These are phyloP conservation scores for Panicum virgatum DNA, from an alignment of 202 grass and related monocot species.

Conservation along the genomic window DNA sequence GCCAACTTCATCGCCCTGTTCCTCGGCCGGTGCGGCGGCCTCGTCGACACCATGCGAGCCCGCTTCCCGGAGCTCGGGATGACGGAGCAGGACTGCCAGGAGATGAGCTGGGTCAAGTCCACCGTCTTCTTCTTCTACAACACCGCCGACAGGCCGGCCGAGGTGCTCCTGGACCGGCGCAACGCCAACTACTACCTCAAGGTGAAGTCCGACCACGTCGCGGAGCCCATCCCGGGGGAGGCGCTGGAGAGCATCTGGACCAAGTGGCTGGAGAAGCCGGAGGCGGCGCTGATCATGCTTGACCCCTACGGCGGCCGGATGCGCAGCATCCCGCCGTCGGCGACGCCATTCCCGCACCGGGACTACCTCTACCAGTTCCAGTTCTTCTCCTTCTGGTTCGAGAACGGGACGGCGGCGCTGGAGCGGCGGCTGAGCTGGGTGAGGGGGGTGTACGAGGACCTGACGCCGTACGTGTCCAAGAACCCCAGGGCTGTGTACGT, in stretches of 20 bases:
- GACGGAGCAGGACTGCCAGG: conserved; percentile 22
- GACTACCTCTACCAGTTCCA: conserved; percentile 57
- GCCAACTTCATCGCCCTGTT: conserved; percentile 20
- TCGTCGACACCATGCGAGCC: conserved; percentile 7
- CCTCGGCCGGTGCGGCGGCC: conserved; percentile 28
- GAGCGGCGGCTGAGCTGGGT: too few species aligned
- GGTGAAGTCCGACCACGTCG: conserved; percentile 47
- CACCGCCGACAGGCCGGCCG: not conserved
- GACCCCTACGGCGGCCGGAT: conserved; percentile 49
- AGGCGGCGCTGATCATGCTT: conserved; percentile 33
- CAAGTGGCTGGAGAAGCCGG: not conserved
- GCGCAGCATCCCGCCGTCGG: conserved; percentile 9
- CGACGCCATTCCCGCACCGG: conserved; percentile 61
- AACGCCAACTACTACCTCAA: conserved; percentile 28
- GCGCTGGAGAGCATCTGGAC: conserved; percentile 24
- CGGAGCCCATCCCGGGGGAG: not conserved
- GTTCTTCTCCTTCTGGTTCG: too few species aligned
- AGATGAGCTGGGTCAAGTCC: conserved; percentile 61
- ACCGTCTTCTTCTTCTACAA: conserved; percentile 26
- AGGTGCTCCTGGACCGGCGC: conserved; percentile 35
- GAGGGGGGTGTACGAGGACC: too few species aligned
- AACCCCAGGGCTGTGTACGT: too few species aligned
- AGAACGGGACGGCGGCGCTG: too few species aligned
- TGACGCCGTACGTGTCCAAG: too few species aligned
- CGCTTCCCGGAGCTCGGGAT: conserved; percentile 54